phyloP scores from a whole-genome alignment of 225 moss, liverwort and hornwort species.

The Pleurozium schreberi region DNA sequence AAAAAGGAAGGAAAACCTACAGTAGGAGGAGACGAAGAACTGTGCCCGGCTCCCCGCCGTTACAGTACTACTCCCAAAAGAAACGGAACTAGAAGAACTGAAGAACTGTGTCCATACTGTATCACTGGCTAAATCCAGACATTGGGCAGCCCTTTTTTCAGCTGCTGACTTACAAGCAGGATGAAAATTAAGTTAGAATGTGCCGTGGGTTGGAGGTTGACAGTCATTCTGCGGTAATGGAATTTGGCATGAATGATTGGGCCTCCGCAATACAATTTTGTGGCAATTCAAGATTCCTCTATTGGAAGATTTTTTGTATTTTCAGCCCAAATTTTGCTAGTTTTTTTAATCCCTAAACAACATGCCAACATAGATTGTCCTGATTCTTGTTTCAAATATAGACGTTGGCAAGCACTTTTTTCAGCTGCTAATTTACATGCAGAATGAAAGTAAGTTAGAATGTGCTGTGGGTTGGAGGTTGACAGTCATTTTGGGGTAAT shows the following conservation, averaged over 20 bases:
- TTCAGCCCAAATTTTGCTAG: too few relatives aligned
- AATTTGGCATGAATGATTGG: too few relatives aligned
- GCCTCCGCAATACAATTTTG: too few relatives aligned
- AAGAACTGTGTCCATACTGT: too few relatives aligned
- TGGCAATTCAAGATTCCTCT: too few relatives aligned
- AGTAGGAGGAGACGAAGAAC: neutral
- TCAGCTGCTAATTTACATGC: too few relatives aligned
- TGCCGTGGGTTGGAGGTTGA: neutral
- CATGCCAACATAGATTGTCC: too few relatives aligned
- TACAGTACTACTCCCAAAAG: neutral
- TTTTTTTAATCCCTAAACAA: too few relatives aligned
- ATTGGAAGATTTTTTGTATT: too few relatives aligned
- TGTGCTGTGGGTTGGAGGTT: neutral
- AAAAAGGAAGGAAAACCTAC: neutral
- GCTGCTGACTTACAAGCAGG: neutral
- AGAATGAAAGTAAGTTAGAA: neutral
- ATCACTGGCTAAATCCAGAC: neutral
- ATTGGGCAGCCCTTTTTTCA: neutral
- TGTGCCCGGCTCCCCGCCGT: too few relatives aligned
- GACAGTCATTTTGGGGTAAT: neutral
- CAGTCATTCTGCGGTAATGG: neutral
- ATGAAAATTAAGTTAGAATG: neutral
- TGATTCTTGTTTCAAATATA: too few relatives aligned
- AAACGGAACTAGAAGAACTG: neutral
- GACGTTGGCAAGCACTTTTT: too few relatives aligned